phyloP scores from a whole-genome alignment of 768 basidiomycete genomes.

The Boletus subcaerulescens region DNA sequence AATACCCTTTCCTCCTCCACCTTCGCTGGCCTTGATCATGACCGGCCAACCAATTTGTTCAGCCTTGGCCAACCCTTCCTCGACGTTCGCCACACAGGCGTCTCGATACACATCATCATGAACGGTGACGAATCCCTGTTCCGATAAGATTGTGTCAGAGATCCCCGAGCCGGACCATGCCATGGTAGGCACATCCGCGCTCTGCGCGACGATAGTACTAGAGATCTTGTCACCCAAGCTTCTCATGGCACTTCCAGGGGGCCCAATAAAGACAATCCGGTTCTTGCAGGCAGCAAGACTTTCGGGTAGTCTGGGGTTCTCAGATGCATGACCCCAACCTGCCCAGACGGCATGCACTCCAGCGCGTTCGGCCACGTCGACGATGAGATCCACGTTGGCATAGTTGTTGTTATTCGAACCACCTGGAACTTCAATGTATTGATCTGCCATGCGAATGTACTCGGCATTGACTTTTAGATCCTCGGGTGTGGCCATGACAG shows the following conservation, averaged over 20 bases:
- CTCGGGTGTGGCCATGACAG: conserved; percentile 99
- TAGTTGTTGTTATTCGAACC: conserved; percentile 99
- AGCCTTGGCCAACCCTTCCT: conserved; percentile 80
- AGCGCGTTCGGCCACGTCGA: conserved; percentile 94
- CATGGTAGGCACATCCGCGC: conserved; percentile 96
- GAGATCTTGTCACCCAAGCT: conserved; percentile 99
- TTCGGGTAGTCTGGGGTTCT: conserved; percentile 96
- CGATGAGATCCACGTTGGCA: conserved; percentile 98
- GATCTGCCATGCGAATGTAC: conserved; percentile 99
- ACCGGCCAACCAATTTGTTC: conserved; percentile 93
- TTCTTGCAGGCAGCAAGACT: conserved; percentile 86
- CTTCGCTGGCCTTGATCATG: conserved; percentile 99
- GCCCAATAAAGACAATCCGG: conserved; percentile 99
- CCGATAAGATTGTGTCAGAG: conserved; percentile 77
- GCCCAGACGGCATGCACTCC: conserved; percentile 99
- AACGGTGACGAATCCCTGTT: conserved; percentile 91
- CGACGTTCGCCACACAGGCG: conserved; percentile 86
- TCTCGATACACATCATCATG: conserved; percentile 82
- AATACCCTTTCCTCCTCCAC: conserved; percentile 99
- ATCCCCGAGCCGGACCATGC: conserved; percentile 98
- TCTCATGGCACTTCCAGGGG: conserved; percentile 97
- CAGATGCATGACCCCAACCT: conserved; percentile 99
- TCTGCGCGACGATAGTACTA: conserved; percentile 98
- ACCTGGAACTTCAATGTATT: conserved; percentile 97
- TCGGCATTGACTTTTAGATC: conserved; percentile 98